phyloP scores from a whole-genome alignment of 1,284 basidiomycete genomes.

The Cystobasidiaceae sp. region DNA sequence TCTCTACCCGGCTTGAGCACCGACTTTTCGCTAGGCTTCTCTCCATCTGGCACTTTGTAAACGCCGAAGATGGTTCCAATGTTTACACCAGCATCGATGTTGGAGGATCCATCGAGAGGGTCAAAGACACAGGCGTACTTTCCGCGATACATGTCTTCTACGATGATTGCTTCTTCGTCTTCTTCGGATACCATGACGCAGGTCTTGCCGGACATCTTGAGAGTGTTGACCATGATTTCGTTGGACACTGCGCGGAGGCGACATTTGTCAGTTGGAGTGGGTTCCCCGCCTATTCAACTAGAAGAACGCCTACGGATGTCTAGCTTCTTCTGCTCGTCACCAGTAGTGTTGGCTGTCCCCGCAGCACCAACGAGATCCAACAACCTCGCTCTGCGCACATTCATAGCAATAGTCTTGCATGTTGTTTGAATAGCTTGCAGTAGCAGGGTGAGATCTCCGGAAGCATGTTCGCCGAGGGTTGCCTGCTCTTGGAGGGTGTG shows the following conservation, averaged over 20 bases:
- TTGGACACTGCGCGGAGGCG: conserved; percentile 61
- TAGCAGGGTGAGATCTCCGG: conserved; percentile 90
- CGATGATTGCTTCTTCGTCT: conserved; percentile 46
- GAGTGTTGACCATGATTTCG: conserved; percentile 94
- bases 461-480: conserved; percentile 52
- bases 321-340: conserved; percentile 99
- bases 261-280: not conserved
- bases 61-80: conserved; percentile 99
- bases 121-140: conserved; percentile 94
- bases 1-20: conserved; percentile 90
- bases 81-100: conserved; percentile 99
- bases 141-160: conserved; percentile 53
- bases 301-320: conserved; percentile 62
- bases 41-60: conserved; percentile 80
- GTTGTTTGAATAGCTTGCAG: conserved; percentile 94
- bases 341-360: conserved; percentile 92
- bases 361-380: conserved; percentile 97
- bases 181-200: conserved; percentile 90
- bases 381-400: conserved; percentile 90
- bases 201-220: conserved; percentile 66
- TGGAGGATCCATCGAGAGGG: conserved; percentile 94
- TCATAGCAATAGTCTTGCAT: conserved; percentile 88
- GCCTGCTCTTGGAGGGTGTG: conserved; percentile 32
- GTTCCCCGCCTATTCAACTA: no score
- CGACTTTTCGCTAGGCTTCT: conserved; percentile 69